phyloP scores from a whole-genome alignment of 768 basidiomycete genomes.

The Lactifluus subvellereus region DNA sequence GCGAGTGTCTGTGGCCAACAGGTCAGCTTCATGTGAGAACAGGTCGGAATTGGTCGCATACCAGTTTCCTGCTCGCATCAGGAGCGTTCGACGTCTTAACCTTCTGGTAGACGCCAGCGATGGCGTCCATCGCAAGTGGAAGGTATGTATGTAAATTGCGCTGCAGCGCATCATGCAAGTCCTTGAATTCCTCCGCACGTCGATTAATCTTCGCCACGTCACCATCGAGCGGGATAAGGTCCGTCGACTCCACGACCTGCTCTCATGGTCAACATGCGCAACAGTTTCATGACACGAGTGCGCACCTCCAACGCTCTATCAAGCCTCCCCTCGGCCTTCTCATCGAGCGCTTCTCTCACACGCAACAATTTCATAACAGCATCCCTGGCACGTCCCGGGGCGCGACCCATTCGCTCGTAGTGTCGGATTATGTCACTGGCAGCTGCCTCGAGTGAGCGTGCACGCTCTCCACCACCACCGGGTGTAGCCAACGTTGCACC shows the following conservation, averaged over 20 bases:
- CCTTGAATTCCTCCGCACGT: slow-evolving; percentile 84
- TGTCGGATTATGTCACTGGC: slow-evolving; percentile 74
- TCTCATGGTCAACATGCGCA: slow-evolving; percentile 1
- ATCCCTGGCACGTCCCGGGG: slow-evolving; percentile 65
- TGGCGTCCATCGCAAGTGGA: slow-evolving; percentile 86
- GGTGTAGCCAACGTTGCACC: slow-evolving; percentile 76
- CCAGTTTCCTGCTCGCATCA: slow-evolving; percentile 74
- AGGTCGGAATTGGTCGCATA: slow-evolving; percentile 33
- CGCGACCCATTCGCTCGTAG: slow-evolving; percentile 71
- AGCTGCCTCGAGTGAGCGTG: slow-evolving; percentile 60
- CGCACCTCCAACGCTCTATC: slow-evolving; percentile 81
- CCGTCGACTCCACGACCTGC: slow-evolving; percentile 82
- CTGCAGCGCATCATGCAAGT: slow-evolving; percentile 79
- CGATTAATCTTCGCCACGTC: slow-evolving; percentile 83
- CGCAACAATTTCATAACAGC: slow-evolving; percentile 69
- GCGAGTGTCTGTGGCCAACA: slow-evolving; percentile 48
- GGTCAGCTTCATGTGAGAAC: slow-evolving; percentile 24
- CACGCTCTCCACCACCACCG: slow-evolving; percentile 52
- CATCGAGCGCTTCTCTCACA: slow-evolving; percentile 75
- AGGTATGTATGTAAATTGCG: slow-evolving; percentile 87
- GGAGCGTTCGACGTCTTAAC: slow-evolving; percentile 65
- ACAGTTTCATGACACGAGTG: slow-evolving; percentile 18
- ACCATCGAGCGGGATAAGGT: slow-evolving; percentile 79
- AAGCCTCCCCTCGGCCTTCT: slow-evolving; percentile 61
- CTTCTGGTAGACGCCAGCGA: slow-evolving; percentile 75